These are phyloP conservation scores for Gnetum montanum DNA, from an alignment of 75 land plant species.

Conservation along the genomic window DNA sequence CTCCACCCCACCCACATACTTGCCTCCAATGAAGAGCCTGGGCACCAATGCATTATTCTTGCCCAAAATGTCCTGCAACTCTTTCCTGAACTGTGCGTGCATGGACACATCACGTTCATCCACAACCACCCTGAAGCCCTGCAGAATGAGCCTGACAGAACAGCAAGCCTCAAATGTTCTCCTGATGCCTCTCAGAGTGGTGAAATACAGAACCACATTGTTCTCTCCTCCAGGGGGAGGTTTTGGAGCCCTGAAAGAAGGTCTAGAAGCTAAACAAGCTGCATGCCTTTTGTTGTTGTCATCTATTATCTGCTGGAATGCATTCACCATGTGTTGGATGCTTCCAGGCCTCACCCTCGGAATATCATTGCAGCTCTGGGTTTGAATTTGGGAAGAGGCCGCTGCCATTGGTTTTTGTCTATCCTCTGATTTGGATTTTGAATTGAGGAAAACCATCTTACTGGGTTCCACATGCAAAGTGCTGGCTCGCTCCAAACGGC, in stretches of 20 bases:
- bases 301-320: conserved; percentile 16
- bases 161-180: conserved; percentile 26
- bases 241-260: conserved; percentile 1
- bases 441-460: no score
- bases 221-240: conserved; percentile 21
- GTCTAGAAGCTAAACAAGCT: neutral
- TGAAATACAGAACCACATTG: conserved; percentile 32
- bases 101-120: conserved; percentile 38
- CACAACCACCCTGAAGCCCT: conserved; percentile 11
- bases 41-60: conserved; percentile 10
- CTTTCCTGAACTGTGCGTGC: conserved; percentile 23
- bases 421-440: no score
- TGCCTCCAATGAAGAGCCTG: conserved; percentile 25
- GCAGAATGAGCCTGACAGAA: conserved; percentile 16
- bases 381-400: neutral
- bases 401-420: no score
- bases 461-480: no score
- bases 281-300: neutral
- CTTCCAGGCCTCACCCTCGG: neutral
- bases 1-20: conserved; percentile 29
- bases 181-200: conserved; percentile 30
- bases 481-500: no score
- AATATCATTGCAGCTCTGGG: neutral
- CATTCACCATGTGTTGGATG: conserved; percentile 7
- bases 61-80: conserved; percentile 8